Evolutionary conservation across 805 yeast genomes (phyloP).

Genomic region (Yarrowia sp.): DNA sequence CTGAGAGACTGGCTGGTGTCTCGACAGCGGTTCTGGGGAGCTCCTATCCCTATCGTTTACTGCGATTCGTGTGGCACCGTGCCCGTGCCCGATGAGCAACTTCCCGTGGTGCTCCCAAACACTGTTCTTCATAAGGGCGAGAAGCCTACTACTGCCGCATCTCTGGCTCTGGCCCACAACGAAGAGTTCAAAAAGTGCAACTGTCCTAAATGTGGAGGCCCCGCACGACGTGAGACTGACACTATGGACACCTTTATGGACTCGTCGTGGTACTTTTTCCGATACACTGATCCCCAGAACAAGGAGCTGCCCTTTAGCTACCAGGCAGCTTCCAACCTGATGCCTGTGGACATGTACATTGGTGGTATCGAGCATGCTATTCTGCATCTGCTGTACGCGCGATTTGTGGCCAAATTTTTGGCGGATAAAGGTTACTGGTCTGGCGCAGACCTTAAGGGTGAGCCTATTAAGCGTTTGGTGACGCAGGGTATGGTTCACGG

Average conservation of each 20-base stretch:
- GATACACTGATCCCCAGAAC: slow-evolving; percentile 75
- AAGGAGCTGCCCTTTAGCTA: slow-evolving; percentile 50
- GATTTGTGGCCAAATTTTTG: slow-evolving; percentile 82
- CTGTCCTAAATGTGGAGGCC: slow-evolving; percentile 74
- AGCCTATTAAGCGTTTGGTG: slow-evolving; percentile 75
- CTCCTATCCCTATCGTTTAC: slow-evolving; percentile 93
- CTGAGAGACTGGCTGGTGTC: slow-evolving; percentile 93
- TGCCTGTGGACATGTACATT: slow-evolving; percentile 88
- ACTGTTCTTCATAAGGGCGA: slow-evolving; percentile 42
- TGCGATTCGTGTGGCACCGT: slow-evolving; percentile 85
- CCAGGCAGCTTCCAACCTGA: slow-evolving; percentile 47
- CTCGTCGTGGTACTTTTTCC: slow-evolving; percentile 92
- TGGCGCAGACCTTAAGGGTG: slow-evolving; percentile 57
- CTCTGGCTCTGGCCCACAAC: slow-evolving; percentile 49
- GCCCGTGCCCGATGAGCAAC: slow-evolving; percentile 82
- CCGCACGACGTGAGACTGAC: slow-evolving; percentile 87
- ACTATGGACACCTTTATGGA: slow-evolving; percentile 99
- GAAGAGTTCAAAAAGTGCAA: slow-evolving; percentile 65
- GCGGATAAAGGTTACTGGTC: slow-evolving; percentile 66
- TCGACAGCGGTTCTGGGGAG: slow-evolving; percentile 97
- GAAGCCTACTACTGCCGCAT: slow-evolving; percentile 49
- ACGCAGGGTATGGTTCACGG: slow-evolving; percentile 99
- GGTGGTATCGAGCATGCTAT: slow-evolving; percentile 99
- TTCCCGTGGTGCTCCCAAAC: slow-evolving; percentile 80
- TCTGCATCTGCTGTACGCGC: slow-evolving; percentile 78